Percentiles rank a stretch among this genome's conserved stretches.
These are phyloP conservation scores for Skeletonema grethae DNA, from an alignment of 108 stramenopile genomes.

Conservation along the genomic window DNA sequence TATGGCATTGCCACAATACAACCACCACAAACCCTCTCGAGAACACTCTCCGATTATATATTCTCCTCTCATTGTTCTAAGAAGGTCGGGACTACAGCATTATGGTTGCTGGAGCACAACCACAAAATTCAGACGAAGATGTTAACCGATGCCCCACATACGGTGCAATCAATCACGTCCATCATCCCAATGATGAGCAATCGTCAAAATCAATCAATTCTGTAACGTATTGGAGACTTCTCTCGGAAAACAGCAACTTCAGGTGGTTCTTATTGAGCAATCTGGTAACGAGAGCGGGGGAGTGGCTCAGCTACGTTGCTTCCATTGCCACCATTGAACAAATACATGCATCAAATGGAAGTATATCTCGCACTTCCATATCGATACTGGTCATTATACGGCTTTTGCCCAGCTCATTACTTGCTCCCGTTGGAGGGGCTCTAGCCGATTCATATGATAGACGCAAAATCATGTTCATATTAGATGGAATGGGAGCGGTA, in stretches of 20 bases:
- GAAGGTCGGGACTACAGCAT: no score
- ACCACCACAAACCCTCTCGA: no score
- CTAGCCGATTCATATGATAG: slow-evolving; percentile 72
- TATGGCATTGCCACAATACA: no score
- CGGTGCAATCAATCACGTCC: not conserved
- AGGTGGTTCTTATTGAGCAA: slow-evolving; percentile 60
- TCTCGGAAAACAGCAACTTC: slow-evolving; percentile 43
- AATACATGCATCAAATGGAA: slow-evolving; percentile 18
- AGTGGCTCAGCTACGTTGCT: slow-evolving; percentile 54
- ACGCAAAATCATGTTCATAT: slow-evolving; percentile 52
- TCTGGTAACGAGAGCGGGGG: slow-evolving; percentile 61
- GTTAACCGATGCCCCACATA: not conserved
- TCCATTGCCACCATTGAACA: slow-evolving; percentile 40
- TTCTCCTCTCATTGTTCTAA: no score
- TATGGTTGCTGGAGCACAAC: no score
- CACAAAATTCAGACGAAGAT: no score
- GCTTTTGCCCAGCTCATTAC: slow-evolving; percentile 63
- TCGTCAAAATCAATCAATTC: not conserved
- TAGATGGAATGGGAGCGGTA: slow-evolving; percentile 60
- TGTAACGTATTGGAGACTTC: slow-evolving; percentile 48
- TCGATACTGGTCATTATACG: slow-evolving; percentile 64
- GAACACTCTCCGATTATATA: no score
- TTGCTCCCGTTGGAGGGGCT: slow-evolving; percentile 64
- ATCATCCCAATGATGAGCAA: not conserved
- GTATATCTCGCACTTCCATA: slow-evolving; percentile 47